These are phyloP conservation scores for Fabrea salina DNA, from an alignment of 169 alveolate genomes.

Conservation along the genomic window DNA sequence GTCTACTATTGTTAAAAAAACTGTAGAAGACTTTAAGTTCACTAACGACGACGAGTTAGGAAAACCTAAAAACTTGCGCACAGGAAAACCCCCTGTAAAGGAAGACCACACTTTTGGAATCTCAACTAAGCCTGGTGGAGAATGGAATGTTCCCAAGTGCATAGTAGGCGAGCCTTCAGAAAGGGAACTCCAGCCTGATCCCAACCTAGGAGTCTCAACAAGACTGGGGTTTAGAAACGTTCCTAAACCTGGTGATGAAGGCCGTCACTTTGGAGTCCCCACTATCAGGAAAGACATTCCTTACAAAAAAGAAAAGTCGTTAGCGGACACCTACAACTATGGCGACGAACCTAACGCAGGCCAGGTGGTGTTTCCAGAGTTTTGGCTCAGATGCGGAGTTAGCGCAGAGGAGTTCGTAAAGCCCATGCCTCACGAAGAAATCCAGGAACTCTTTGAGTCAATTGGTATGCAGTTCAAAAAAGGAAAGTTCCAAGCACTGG, in stretches of 20 bases:
- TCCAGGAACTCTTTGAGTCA: constrained; percentile 59
- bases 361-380: constrained; percentile 66
- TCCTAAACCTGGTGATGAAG: constrained; percentile 64
- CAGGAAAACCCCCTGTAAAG: constrained; percentile 38
- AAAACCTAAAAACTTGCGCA: constrained; percentile 69
- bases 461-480: constrained; percentile 60
- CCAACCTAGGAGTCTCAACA: constrained; percentile 70
- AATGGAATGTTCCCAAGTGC: constrained; percentile 78
- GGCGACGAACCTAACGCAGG: constrained; percentile 84
- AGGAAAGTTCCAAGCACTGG: constrained; percentile 75
- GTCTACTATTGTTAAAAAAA: constrained; percentile 70
- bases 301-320: constrained; percentile 54
- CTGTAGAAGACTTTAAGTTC: constrained; percentile 71
- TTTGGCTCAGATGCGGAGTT: constrained; percentile 66
- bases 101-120: constrained; percentile 56
- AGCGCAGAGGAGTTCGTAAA: constrained; percentile 54
- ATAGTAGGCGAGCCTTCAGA: constrained; percentile 66
- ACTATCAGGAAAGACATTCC: constrained; percentile 72
- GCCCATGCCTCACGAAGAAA: constrained; percentile 63
- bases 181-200: constrained; percentile 69
- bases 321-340: constrained; percentile 78
- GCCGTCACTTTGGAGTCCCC: constrained; percentile 76
- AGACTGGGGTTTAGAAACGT: constrained; percentile 70
- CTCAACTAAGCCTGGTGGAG: constrained; percentile 42
- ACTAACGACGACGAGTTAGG: constrained; percentile 70